phyloP scores from a whole-genome alignment of 2,329 filamentous ascomycete genomes.

The Monilinia fructigena region DNA sequence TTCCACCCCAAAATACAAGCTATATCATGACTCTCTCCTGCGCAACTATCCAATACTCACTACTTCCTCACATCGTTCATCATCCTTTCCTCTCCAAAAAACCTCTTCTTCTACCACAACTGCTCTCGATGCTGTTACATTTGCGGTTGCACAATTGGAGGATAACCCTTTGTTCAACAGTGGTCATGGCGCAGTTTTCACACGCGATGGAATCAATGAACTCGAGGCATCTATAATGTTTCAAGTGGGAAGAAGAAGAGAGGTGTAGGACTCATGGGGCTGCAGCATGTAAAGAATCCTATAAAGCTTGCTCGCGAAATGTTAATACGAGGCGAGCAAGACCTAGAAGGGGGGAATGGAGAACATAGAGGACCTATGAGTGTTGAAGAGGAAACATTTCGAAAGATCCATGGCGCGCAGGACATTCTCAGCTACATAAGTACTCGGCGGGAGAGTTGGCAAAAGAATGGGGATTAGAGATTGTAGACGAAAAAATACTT shows the following conservation, averaged over 20 bases:
- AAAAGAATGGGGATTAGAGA: conserved; percentile 63
- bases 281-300: conserved; percentile 75
- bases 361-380: conserved; percentile 38
- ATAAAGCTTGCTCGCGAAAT: conserved; percentile 71
- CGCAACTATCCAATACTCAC: conserved; percentile 52
- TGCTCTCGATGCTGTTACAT: conserved; percentile 71
- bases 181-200: conserved; percentile 83
- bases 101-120: conserved; percentile 40
- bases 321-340: conserved; percentile 63
- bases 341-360: conserved; percentile 50
- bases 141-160: conserved; percentile 74
- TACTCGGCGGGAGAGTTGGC: conserved; percentile 69
- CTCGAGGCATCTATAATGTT: conserved; percentile 85
- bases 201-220: conserved; percentile 76
- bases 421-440: conserved; percentile 70
- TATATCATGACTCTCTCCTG: conserved; percentile 61
- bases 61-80: conserved; percentile 55
- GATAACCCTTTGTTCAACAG: conserved; percentile 82
- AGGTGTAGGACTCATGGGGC: conserved; percentile 72
- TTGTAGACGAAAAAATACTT: conserved; percentile 67
- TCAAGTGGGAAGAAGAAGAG: conserved; percentile 70
- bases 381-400: conserved; percentile 11
- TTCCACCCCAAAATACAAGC: conserved; percentile 57
- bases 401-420: conserved; percentile 49
- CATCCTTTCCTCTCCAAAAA: conserved; percentile 53